Percentiles rank a stretch among this genome's conserved stretches.
Conservation (phyloP, 1,139 yeast genomes). For the Taphrina deformans region DNA sequence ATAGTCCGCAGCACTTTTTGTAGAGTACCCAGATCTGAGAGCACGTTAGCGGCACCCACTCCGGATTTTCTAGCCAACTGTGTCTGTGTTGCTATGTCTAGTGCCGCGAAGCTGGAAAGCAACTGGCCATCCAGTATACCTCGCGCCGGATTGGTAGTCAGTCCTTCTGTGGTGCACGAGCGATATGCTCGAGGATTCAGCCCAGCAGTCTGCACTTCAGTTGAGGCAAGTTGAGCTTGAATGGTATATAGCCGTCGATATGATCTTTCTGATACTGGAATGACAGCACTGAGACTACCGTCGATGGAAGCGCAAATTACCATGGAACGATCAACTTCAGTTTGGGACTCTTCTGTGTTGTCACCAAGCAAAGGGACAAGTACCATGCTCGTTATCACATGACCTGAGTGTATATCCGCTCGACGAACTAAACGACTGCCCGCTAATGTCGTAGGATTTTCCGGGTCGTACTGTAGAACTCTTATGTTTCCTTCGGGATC, state of each 20-base stretch:
- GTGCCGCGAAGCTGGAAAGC: constrained; percentile 31
- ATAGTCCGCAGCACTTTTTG: constrained; percentile 36
- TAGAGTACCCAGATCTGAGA: constrained; percentile 38
- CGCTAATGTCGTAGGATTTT: constrained; percentile 66
- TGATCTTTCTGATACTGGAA: constrained; percentile 70
- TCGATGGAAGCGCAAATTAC: constrained; percentile 58
- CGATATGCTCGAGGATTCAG: constrained; percentile 63
- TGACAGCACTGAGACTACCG: constrained; percentile 74
- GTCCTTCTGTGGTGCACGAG: constrained; percentile 24
- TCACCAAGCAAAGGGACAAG: constrained; percentile 51
- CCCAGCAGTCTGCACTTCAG: constrained; percentile 71
- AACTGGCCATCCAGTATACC: constrained; percentile 40
- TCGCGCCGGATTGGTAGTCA: constrained; percentile 36
- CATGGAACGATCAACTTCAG: constrained; percentile 51
- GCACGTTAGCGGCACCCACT: constrained; percentile 36
- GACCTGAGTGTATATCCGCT: constrained; percentile 69
- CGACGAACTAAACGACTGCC: constrained; percentile 75
- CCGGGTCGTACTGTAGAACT: constrained; percentile 85
- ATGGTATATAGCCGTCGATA: constrained; percentile 80
- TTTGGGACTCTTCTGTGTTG: constrained; percentile 23
- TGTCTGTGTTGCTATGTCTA: constrained; percentile 34
- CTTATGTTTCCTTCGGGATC: constrained; percentile 73
- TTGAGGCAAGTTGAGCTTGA: constrained; percentile 83
- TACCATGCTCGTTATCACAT: constrained; percentile 60
- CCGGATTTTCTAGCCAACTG: constrained; percentile 39